phyloP scores from a whole-genome alignment of 768 basidiomycete species.

The Fomitopsis serialis region DNA sequence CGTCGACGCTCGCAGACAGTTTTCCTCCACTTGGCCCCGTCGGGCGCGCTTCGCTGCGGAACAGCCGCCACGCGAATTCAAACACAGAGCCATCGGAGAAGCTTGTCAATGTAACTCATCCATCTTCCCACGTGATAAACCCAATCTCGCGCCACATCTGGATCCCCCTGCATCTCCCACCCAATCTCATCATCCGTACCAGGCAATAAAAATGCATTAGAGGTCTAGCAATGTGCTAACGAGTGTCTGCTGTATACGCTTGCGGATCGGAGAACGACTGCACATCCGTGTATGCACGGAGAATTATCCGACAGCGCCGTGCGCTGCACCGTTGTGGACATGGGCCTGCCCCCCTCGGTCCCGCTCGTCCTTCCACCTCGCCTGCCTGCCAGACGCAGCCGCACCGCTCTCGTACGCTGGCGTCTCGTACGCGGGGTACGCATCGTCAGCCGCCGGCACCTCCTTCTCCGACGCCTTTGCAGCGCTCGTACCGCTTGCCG shows the following conservation, averaged over 20 bases:
- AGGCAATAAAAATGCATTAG: not conserved
- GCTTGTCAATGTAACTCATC: slow-evolving; percentile 4
- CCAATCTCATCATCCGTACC: not conserved
- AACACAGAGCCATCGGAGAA: slow-evolving; percentile 14
- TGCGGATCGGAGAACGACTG: not conserved
- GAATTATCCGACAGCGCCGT: slow-evolving; percentile 1
- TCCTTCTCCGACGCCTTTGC: slow-evolving; percentile 9
- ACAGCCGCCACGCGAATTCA: not conserved
- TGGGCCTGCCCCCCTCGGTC: not conserved
- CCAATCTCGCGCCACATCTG: not conserved
- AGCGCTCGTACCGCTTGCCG: slow-evolving; percentile 37
- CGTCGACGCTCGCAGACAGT: not conserved
- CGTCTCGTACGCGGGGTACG: slow-evolving; percentile 16
- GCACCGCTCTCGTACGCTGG: slow-evolving; percentile 25
- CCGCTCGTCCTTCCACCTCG: slow-evolving; percentile 17
- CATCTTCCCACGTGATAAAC: slow-evolving; percentile 9
- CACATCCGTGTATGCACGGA: not conserved
- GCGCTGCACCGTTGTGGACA: not conserved
- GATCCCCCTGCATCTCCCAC: not conserved
- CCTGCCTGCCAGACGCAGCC: slow-evolving; percentile 17
- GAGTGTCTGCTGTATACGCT: not conserved
- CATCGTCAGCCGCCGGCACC: slow-evolving; percentile 26
- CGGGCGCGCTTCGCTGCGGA: not conserved
- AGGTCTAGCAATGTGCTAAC: not conserved
- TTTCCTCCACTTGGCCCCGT: not conserved